Evolutionary conservation across 495 filamentous ascomycete genomes (phyloP), one percentile per base, ranked within the genome.

Genomic region (Penicillium riverlandense): DNA sequence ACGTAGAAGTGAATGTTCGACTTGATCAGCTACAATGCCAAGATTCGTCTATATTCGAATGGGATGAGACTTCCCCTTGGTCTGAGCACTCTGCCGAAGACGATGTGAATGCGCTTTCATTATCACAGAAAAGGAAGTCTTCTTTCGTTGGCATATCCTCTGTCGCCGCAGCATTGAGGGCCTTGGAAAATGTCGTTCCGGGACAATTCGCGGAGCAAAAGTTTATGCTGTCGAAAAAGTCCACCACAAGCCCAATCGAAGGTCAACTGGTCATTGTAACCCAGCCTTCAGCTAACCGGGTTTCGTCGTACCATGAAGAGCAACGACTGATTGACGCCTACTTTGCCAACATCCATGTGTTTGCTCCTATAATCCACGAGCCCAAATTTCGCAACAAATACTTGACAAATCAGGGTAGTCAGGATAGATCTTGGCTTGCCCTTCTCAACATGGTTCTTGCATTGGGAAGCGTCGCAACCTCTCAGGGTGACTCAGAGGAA

Each of bases 371-470:
- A 4, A 48, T 48, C 5, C 45, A 48, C 11, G 45, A 42, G 35
- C 45, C 45, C 28, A 42, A 34, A 27, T 48, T 48, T 38, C 45
- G 45, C 22, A 42, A 31, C 11, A 48, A 37, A 32, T 48, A 48
- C 16, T 16, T 42, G 39, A 42, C 39, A 12, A 37, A 37, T 12
- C 39, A 41, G 11, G 28, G 11, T 4, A 37, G 38, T 15, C 39
- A 65, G 42, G 83, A 86, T 52, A 57, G 71, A 10, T 74, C 81
- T 2, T 86, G 83, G 83, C 69, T 85, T 11, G 79, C 77, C 1
- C 64, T 86, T 12, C 66, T 84, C 28, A 85, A 86, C 59, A 85
- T 83, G 72, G 80, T 86, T 31, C 79, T 85, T 43, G 81, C 82
- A 28, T 75, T 85, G 65, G 82, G 83, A 14, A 80, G 76, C 50